Evolutionary conservation across 257 asterid genomes (phyloP).

Genomic region (Nicotiana undulata): DNA sequence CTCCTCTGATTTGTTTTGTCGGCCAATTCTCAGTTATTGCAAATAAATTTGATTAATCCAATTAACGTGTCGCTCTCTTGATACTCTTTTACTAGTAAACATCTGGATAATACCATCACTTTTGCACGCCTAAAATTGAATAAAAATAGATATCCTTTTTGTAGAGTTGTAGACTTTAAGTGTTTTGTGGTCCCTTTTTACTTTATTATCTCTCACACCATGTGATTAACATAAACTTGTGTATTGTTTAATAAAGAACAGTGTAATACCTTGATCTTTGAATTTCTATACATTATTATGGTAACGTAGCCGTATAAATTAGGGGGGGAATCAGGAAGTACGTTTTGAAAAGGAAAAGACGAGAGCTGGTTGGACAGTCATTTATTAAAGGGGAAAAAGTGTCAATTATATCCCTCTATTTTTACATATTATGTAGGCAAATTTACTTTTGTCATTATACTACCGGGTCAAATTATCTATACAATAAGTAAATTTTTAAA

Average conservation of each 20-base stretch:
- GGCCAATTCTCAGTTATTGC: not conserved
- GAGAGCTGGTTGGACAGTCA: too few relatives aligned
- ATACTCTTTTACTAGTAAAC: not conserved
- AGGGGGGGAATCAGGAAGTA: too few relatives aligned
- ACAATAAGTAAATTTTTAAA: too few relatives aligned
- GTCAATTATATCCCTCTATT: too few relatives aligned
- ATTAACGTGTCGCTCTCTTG: not conserved
- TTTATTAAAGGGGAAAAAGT: too few relatives aligned
- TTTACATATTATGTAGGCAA: too few relatives aligned
- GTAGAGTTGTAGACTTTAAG: not conserved
- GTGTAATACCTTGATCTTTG: not conserved
- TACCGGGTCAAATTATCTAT: too few relatives aligned
- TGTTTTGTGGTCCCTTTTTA: constrained; percentile 5
- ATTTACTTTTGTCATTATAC: too few relatives aligned
- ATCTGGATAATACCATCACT: not conserved
- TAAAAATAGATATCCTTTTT: not conserved
- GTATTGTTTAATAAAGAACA: not conserved
- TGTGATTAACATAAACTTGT: not conserved
- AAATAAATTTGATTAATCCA: not conserved
- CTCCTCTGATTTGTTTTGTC: not conserved
- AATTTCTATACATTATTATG: not conserved
- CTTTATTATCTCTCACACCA: not conserved
- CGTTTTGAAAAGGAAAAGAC: too few relatives aligned
- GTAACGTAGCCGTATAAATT: too few relatives aligned
- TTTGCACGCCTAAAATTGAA: not conserved